Conservation (phyloP, 208 protist species). For the Leishmania arabica region DNA sequence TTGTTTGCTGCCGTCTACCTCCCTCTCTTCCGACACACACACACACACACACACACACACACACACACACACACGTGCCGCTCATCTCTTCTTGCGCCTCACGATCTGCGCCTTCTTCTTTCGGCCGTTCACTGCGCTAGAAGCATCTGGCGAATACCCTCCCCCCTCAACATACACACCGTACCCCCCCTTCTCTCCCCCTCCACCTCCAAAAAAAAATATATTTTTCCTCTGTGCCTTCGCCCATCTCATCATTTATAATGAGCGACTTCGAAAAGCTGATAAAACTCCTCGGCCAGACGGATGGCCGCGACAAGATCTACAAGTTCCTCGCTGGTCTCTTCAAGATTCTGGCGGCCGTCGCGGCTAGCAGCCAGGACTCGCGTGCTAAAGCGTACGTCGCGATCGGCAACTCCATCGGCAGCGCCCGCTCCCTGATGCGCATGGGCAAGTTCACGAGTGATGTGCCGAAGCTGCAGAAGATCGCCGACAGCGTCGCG, state of each 20-base stretch:
- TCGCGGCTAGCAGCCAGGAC: constrained; percentile 46
- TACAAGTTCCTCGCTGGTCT: constrained; percentile 87
- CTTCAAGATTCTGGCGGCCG: constrained; percentile 73
- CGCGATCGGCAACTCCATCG: constrained; percentile 74
- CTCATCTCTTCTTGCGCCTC: background rate
- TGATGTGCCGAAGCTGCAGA: constrained; percentile 85
- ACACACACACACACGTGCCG: background rate
- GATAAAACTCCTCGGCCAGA: constrained; percentile 85
- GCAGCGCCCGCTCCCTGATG: constrained; percentile 86
- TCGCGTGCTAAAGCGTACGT: constrained; percentile 47
- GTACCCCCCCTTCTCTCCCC: background rate
- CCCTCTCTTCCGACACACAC: background rate
- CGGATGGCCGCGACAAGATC: constrained; percentile 93
- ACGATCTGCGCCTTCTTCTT: background rate
- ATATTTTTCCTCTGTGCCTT: background rate
- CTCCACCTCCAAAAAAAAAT: background rate
- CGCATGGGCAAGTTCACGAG: constrained; percentile 91
- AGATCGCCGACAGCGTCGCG: constrained; percentile 35
- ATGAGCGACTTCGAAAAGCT: constrained; percentile 83
- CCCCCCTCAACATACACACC: background rate
- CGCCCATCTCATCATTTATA: constrained; percentile 14
- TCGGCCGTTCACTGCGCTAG: background rate
- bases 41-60: background rate
- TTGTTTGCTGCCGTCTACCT: background rate
- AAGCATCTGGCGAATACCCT: background rate